Evolutionary conservation across 257 asterid species (phyloP).

Genomic region (Prunella vulgaris): DNA sequence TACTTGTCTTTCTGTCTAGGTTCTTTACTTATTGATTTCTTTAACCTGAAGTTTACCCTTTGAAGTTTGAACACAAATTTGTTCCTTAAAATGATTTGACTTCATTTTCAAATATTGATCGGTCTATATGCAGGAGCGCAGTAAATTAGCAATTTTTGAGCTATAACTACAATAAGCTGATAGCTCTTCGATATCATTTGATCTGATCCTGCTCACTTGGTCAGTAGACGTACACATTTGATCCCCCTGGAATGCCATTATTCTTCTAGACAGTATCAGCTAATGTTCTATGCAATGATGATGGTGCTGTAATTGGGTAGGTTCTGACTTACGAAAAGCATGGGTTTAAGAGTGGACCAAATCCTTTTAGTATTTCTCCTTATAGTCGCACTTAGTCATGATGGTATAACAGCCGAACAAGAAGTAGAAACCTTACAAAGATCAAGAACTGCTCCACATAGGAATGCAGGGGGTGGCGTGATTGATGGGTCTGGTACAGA

Average conservation of each 20-base stretch:
- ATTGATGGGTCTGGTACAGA: conserved; percentile 91
- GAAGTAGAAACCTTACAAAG: conserved; percentile 38
- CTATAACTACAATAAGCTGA: neutral
- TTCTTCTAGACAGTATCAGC: conserved; percentile 8
- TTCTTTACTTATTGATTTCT: conserved; percentile 5
- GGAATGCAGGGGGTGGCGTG: conserved; percentile 52
- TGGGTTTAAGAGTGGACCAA: conserved; percentile 40
- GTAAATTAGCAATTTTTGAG: conserved; percentile 6
- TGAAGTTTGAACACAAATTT: conserved; percentile 6
- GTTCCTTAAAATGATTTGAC: neutral
- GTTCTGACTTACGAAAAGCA: conserved; percentile 15
- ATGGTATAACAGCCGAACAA: conserved; percentile 32
- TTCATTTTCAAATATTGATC: neutral
- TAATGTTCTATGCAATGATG: conserved; percentile 1
- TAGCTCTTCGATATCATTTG: conserved; percentile 15
- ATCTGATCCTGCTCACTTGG: conserved; percentile 14
- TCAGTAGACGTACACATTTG: conserved; percentile 1
- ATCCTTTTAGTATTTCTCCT: conserved; percentile 39
- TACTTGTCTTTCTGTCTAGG: neutral
- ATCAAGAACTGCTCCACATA: conserved; percentile 64
- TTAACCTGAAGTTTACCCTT: neutral
- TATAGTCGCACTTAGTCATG: conserved; percentile 26
- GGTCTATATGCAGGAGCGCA: conserved; percentile 11
- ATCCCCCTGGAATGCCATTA: neutral
- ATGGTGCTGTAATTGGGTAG: conserved; percentile 14